Conservation (phyloP, 179 eudicot species). For the Spergularia azorica region DNA sequence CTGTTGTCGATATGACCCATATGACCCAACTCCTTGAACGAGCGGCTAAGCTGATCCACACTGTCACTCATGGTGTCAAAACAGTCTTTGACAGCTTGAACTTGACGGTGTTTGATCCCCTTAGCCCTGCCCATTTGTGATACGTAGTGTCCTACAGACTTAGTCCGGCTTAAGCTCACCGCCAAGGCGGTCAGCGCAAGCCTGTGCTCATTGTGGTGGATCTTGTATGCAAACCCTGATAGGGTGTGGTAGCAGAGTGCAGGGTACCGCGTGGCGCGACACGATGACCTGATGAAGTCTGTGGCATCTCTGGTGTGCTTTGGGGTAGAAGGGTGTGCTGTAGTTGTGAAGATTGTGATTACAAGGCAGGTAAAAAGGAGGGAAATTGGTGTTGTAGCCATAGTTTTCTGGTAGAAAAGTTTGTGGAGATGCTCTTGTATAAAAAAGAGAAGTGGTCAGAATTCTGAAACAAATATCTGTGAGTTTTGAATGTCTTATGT, state of each 20-base stretch:
- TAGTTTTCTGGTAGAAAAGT: constrained; percentile 2
- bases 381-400: constrained; percentile 21
- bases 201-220: constrained; percentile 41
- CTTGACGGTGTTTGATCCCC: constrained; percentile 38
- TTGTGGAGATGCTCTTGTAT: not conserved
- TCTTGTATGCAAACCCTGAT: constrained; percentile 34
- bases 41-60: constrained; percentile 47
- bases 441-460: not conserved
- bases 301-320: constrained; percentile 18
- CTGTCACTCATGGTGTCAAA: constrained; percentile 42
- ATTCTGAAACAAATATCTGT: not conserved
- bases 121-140: constrained; percentile 29
- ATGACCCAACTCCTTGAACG: constrained; percentile 49
- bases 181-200: constrained; percentile 56
- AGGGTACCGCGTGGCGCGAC: constrained; percentile 60
- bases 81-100: constrained; percentile 58
- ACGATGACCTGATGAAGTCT: constrained; percentile 50
- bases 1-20: constrained; percentile 25
- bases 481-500: constrained; percentile 14
- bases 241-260: constrained; percentile 55
- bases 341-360: constrained; percentile 11
- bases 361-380: not conserved
- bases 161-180: constrained; percentile 44
- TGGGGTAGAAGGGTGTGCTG: not conserved
- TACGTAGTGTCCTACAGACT: constrained; percentile 37